phyloP scores from a whole-genome alignment of 2,329 filamentous ascomycete genomes.

The Exophiala xenobiotica region DNA sequence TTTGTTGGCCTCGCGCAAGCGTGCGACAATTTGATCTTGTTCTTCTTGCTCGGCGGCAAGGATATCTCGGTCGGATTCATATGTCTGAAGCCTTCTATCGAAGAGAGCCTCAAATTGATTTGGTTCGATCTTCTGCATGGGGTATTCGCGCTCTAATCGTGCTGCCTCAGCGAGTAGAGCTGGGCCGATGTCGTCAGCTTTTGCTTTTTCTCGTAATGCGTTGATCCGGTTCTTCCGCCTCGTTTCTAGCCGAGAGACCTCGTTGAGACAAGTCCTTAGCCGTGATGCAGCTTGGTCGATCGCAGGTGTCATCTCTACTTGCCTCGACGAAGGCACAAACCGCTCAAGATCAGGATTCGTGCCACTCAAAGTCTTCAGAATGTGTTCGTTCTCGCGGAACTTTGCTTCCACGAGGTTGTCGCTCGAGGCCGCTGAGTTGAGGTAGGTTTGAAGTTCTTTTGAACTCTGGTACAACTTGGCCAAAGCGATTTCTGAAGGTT shows the following conservation, averaged over 20 bases:
- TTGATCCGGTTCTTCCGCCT: conserved; percentile 77
- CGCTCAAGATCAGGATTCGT: conserved; percentile 79
- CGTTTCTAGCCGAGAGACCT: conserved; percentile 79
- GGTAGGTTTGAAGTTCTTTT: conserved; percentile 80
- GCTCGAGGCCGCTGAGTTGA: conserved; percentile 67
- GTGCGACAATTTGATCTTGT: conserved; percentile 68
- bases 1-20: conserved; percentile 72
- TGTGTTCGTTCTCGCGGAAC: conserved; percentile 70
- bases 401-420: conserved; percentile 75
- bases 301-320: conserved; percentile 73
- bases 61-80: conserved; percentile 73
- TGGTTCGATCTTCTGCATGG: conserved; percentile 78
- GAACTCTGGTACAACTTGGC: conserved; percentile 72
- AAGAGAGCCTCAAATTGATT: conserved; percentile 93
- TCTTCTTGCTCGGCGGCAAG: conserved; percentile 71
- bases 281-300: conserved; percentile 76
- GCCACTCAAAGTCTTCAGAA: conserved; percentile 73
- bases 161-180: conserved; percentile 81
- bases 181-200: conserved; percentile 79
- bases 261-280: conserved; percentile 77
- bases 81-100: conserved; percentile 74
- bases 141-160: conserved; percentile 80
- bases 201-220: conserved; percentile 72
- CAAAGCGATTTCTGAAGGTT: conserved; percentile 67
- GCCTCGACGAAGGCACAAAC: conserved; percentile 82